Evolutionary conservation across 176 grass and related monocot species (phyloP).

Genomic region (Aegilops longissima): DNA sequence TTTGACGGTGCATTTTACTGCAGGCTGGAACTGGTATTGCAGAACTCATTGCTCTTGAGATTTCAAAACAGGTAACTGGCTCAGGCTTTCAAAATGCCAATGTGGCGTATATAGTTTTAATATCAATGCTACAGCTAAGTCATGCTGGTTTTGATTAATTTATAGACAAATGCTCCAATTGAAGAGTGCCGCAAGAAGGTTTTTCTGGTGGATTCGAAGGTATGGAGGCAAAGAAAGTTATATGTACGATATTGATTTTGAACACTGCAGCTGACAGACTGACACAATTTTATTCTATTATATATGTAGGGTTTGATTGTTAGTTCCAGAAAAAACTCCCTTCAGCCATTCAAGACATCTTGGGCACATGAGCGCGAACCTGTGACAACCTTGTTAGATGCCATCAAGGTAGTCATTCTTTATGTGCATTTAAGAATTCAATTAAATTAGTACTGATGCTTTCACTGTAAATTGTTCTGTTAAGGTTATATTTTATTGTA

Average conservation of each 20-base stretch:
- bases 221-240: conserved; percentile 34
- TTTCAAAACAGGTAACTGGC: conserved; percentile 81
- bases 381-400: conserved; percentile 64
- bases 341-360: conserved; percentile 89
- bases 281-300: conserved; percentile 32
- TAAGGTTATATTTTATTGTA: conserved; percentile 9
- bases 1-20: conserved; percentile 29
- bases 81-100: conserved; percentile 6
- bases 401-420: conserved; percentile 67
- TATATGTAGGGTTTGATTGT: conserved; percentile 91
- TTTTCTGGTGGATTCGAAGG: conserved; percentile 97
- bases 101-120: neutral
- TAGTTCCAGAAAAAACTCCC: conserved; percentile 59
- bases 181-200: conserved; percentile 93
- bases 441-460: conserved; percentile 1
- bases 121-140: neutral
- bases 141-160: conserved; percentile 34
- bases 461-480: conserved; percentile 7
- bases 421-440: conserved; percentile 8
- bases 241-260: conserved; percentile 16
- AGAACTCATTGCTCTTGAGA: conserved; percentile 97
- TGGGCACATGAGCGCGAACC: conserved; percentile 95
- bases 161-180: conserved; percentile 77
- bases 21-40: conserved; percentile 99
- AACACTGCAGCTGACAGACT: conserved; percentile 19